Conservation (phyloP, 2,329 filamentous ascomycete species). For the Pyricularia grisea region DNA sequence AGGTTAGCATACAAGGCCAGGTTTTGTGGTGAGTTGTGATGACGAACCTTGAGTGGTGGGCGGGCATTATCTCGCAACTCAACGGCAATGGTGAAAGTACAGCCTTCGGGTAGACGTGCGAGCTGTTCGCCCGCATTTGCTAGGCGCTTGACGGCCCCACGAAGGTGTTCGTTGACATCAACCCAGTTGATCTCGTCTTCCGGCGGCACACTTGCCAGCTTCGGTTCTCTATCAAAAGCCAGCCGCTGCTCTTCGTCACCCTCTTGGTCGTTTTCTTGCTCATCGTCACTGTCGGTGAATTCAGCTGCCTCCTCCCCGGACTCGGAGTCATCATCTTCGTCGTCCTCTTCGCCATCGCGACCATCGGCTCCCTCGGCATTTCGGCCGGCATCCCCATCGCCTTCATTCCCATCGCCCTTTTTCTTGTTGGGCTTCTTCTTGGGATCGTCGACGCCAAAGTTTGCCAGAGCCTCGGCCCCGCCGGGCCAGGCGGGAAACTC, state of each 20-base stretch:
- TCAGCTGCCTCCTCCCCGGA: conserved; percentile 5
- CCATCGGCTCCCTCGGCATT: neutral
- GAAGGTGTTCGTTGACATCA: conserved; percentile 64
- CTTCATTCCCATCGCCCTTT: neutral
- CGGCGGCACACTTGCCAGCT: neutral
- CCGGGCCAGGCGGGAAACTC: conserved; percentile 38
- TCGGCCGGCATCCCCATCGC: neutral
- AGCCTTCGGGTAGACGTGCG: conserved; percentile 48
- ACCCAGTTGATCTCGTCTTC: conserved; percentile 32
- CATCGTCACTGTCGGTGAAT: neutral
- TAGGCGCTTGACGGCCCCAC: conserved; percentile 56
- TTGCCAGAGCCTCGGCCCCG: conserved; percentile 19
- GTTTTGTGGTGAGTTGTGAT: neutral
- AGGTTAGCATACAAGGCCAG: neutral
- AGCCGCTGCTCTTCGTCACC: conserved; percentile 8
- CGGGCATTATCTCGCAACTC: conserved; percentile 52
- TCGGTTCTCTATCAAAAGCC: neutral
- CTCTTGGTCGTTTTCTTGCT: conserved; percentile 6
- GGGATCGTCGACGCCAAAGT: conserved; percentile 14
- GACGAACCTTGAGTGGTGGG: conserved; percentile 41
- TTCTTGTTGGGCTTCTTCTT: conserved; percentile 6
- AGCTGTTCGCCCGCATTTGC: conserved; percentile 50
- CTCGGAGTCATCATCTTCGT: conserved; percentile 10
- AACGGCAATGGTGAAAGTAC: conserved; percentile 68
- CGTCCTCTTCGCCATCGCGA: conserved; percentile 8